phyloP scores from a whole-genome alignment of 2,329 filamentous ascomycete species.

The Fusarium chaquense region DNA sequence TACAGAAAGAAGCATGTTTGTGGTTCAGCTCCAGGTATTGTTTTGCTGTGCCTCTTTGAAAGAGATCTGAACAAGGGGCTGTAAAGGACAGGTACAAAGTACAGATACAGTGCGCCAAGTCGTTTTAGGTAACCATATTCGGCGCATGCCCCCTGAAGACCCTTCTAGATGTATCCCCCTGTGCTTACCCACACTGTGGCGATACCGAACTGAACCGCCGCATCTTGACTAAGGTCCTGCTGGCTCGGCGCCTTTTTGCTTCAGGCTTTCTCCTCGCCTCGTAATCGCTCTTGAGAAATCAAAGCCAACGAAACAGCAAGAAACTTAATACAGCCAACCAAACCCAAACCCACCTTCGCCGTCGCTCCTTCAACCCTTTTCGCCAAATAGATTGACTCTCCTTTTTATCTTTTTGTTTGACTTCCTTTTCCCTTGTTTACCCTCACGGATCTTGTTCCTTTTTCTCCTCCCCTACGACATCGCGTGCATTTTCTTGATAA shows the following conservation, averaged over 20 bases:
- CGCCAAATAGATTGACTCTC: constrained; percentile 24
- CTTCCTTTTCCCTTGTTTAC: background rate
- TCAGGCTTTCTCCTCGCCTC: constrained; percentile 37
- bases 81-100: background rate
- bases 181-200: constrained; percentile 26
- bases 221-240: constrained; percentile 15
- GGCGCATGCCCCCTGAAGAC: constrained; percentile 5
- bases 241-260: background rate
- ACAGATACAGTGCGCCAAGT: constrained; percentile 25
- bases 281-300: constrained; percentile 27
- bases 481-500: constrained; percentile 24
- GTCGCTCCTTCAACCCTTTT: constrained; percentile 42
- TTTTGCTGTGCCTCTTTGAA: constrained; percentile 1
- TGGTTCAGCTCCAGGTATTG: background rate
- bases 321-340: constrained; percentile 10
- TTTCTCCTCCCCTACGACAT: constrained; percentile 12
- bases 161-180: constrained; percentile 11
- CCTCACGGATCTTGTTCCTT: background rate
- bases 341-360: constrained; percentile 6
- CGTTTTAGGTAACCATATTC: constrained; percentile 6
- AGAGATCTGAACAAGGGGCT: constrained; percentile 10
- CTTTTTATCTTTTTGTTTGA: constrained; percentile 15
- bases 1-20: background rate
- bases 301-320: constrained; percentile 22
- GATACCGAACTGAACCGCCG: constrained; percentile 17